Evolutionary conservation across 2,329 filamentous ascomycete genomes (phyloP).

Genomic region (Colletotrichum graminicola): DNA sequence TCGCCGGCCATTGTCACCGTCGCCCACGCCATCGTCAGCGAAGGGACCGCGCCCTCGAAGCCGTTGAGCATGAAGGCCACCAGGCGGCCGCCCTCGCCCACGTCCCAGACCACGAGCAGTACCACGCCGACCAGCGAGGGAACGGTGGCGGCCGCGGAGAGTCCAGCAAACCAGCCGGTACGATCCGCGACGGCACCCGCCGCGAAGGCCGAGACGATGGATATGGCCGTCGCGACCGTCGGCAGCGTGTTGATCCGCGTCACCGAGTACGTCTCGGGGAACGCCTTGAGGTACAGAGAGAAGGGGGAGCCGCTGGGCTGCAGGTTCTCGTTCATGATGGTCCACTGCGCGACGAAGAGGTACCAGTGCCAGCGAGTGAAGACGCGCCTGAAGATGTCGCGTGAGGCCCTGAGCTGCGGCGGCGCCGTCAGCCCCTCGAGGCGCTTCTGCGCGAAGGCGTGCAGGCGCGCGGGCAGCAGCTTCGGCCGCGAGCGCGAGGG

Average conservation of each 20-base stretch:
- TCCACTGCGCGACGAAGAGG: conserved; percentile 54
- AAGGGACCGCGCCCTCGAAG: conserved; percentile 52
- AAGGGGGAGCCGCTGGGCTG: conserved; percentile 52
- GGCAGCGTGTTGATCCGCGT: conserved; percentile 56
- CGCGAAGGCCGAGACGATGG: conserved; percentile 51
- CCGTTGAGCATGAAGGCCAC: conserved; percentile 54
- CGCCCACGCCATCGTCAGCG: conserved; percentile 56
- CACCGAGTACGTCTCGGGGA: conserved; percentile 52
- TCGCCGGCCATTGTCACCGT: conserved; percentile 53
- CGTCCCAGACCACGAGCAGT: conserved; percentile 52
- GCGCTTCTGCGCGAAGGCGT: conserved; percentile 50
- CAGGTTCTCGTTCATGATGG: conserved; percentile 54
- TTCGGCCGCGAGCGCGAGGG: conserved; percentile 50
- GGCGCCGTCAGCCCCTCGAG: conserved; percentile 47
- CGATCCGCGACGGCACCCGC: conserved; percentile 51
- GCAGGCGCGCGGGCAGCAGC: conserved; percentile 47
- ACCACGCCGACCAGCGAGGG: conserved; percentile 51
- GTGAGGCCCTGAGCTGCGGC: conserved; percentile 49
- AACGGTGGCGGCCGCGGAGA: conserved; percentile 48
- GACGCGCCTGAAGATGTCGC: conserved; percentile 53
- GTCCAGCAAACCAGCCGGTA: conserved; percentile 52
- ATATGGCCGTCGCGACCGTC: conserved; percentile 55
- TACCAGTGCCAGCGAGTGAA: conserved; percentile 56
- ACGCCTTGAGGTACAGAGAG: conserved; percentile 56
- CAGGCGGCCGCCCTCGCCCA: conserved; percentile 53